Evolutionary conservation across 2,329 filamentous ascomycete species (phyloP), one percentile per base, ranked within the genome.

Genomic region (Calonectria ilicicola): DNA sequence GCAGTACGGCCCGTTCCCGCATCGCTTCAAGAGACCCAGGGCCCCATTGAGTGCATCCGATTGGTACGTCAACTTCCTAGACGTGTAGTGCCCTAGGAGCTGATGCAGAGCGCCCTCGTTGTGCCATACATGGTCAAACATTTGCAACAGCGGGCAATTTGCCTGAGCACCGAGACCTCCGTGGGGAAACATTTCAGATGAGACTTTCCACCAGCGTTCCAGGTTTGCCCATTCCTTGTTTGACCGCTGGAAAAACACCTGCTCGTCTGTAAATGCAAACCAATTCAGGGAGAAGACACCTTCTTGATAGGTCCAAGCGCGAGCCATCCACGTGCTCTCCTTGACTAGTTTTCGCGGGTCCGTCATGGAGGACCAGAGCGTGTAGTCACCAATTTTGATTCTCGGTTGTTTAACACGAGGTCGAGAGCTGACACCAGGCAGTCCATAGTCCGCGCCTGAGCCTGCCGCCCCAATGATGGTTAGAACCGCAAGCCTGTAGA

Each of bases 181-280:
- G 19, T 53, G 62, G 9, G 70, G 70, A 65, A 65, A 72, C 70
- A 72, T 72, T 40, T 72, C 70, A 19, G 26, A 65, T 5, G 66
- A 72, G 6, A 58, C 49, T n/a, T 62, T 65, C 70, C 70, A 72
- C 66, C 70, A 63, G 15, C 70, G 70, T 27, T 69, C 70, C 44
- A 69, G 1, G 26, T 53, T 69, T 32, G 60, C 70, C 70, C 66
- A 65, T n/a, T 72, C 66, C 19, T 58, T 72, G 42, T 69, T 72
- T 17, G 60, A 69, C 19, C 53, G 40, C 32, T 72, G 70, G 35
- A 72, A 72, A 29, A 66, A 72, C 23, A 72, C 70, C 26, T 72
- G 70, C 35, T 72, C 70, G 27, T 72, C 70, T 26, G 70, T 72
- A 29, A 72, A 72, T 7, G 66, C 70, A 27, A 72, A 46, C 70